Base-by-base conservation (phyloP, 2,329 filamentous ascomycete genomes). In the Aspergillus ochraceus region DNA sequence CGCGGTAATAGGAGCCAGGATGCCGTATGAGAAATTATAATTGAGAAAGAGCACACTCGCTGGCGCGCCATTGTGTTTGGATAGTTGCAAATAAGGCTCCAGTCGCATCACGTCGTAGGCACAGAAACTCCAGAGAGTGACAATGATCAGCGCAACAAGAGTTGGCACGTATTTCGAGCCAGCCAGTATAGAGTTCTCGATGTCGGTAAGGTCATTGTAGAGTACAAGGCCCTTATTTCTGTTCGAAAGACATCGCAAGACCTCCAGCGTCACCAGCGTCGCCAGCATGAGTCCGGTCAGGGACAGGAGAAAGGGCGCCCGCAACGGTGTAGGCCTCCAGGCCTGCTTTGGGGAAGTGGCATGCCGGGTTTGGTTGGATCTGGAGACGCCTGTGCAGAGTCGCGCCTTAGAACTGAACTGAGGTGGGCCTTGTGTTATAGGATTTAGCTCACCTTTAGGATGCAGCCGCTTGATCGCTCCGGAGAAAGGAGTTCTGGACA, bases 71-170 rank as follows among this genome's bases (percentile, higher is more conserved):
- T 54, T 36, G 0, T 57, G 58, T 29, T 57, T 60, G 12, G 67
- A 60, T 9, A 68, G 54, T 29, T 67, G 64, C n/a, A 67, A 67
- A 12, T 58, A 68, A 4, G 66, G 63, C 49, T 69, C 66, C 22
- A 69, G 53, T 12, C 67, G 62, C 12, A 66, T 50, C 8, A 62
- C 62, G 59, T 69, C 67, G 22, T 60, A 60, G 10, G 63, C 55
- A 22, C 55, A 64, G 10, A 66, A 47, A 10, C 63, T 59, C 62
- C 66, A 64, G 12, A 67, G 26, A 3, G 57, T 60, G 32, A 61
- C 57, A 2, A 57, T 61, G 4, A 67, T 1, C 4, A 69, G 52
- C n/a, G 62, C 66, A 45, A 65, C 52, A 51, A 24, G 49, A 10
- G 62, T 61, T 2, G 65, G 66, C 4, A 63, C 36, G 49, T 66